Evolutionary conservation across 805 yeast species (phyloP).

Genomic region (Candida wancherniae): DNA sequence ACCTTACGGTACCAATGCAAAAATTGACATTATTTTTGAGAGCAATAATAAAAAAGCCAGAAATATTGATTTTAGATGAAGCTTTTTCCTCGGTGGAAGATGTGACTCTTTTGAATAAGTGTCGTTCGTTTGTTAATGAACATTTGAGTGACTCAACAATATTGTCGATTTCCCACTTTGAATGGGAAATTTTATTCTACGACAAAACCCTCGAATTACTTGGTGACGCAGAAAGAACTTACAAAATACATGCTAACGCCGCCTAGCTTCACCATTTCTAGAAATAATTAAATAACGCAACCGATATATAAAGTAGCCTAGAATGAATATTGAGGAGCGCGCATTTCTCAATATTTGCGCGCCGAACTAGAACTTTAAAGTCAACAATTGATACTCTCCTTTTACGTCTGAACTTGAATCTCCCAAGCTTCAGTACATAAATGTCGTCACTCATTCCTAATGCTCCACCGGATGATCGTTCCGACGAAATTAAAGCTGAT

Average conservation of each 20-base stretch:
- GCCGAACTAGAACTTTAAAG: too few relatives aligned
- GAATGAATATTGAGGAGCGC: too few relatives aligned
- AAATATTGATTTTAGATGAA: slow-evolving; percentile 79
- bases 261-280: too few relatives aligned
- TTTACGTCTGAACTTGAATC: slow-evolving; percentile 1
- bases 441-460: slow-evolving; percentile 30
- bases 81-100: slow-evolving; percentile 89
- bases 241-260: too few relatives aligned
- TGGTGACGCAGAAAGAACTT: slow-evolving; percentile 27
- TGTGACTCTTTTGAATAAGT: slow-evolving; percentile 23
- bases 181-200: slow-evolving; percentile 72
- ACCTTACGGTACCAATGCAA: slow-evolving; percentile 66
- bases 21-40: slow-evolving; percentile 73
- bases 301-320: too few relatives aligned
- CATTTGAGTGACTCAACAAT: slow-evolving; percentile 50
- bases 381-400: too few relatives aligned
- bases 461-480: slow-evolving; percentile 34
- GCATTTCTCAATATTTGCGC: too few relatives aligned
- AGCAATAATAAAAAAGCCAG: slow-evolving; percentile 74
- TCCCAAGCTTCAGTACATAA: too few relatives aligned
- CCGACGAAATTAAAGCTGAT: slow-evolving; percentile 37
- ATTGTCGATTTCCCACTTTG: slow-evolving; percentile 77
- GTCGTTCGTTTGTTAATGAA: slow-evolving; percentile 27
- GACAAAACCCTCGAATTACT: slow-evolving; percentile 37
- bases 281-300: not conserved